Evolutionary conservation across 2,329 filamentous ascomycete genomes (phyloP), one percentile per base, ranked within the genome.

Genomic region (Penicillium oxalicum): DNA sequence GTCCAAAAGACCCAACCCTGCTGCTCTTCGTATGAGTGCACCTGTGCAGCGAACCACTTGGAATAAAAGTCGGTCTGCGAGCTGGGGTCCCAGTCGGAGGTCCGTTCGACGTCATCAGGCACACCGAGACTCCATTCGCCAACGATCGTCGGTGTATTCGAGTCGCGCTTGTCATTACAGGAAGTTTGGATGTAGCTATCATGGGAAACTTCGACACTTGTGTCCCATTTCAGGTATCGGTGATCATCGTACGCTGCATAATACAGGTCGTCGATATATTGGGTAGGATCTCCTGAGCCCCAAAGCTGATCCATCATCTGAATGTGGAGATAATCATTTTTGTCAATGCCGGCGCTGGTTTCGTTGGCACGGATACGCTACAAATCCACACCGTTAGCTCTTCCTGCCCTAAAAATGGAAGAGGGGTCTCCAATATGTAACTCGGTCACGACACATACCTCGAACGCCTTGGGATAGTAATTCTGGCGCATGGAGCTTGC

Each of bases 1-100:
- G 73, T 73, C 80, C 81, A 84, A 58, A 81, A 83, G 18, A 65
- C 46, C 79, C 78, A 83, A 0, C 79, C 79, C 6, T 70, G 67
- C 12, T 70, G 65, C 48, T 71, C 71, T 66, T 84, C 80, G 56
- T 81, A 83, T 0, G 74, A 65, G 39, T 73, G 68, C 0, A 76
- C 71, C 63, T 83, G 80, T 0, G 79, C 79, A 0, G 76, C 75
- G 64, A 79, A 84, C 72, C 75, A 84, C 39, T 72, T 64, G 40
- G 56, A 65, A 61, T 84, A 84, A 62, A 81, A 84, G 32, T 72
- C 69, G 12, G 59, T 63, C 47, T 78, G 70, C 32, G 60, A 57
- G 45, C 57, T 60, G 8, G 68, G 64, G 54, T 73, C 58, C 71
- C 73, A 82, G 26, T 70, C 74, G 2, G 59, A 49, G 1, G 59